Evolutionary conservation across 177 flowering plant genomes (phyloP), one percentile per base, ranked within the genome.

Genomic region (Vitis hybrid): DNA sequence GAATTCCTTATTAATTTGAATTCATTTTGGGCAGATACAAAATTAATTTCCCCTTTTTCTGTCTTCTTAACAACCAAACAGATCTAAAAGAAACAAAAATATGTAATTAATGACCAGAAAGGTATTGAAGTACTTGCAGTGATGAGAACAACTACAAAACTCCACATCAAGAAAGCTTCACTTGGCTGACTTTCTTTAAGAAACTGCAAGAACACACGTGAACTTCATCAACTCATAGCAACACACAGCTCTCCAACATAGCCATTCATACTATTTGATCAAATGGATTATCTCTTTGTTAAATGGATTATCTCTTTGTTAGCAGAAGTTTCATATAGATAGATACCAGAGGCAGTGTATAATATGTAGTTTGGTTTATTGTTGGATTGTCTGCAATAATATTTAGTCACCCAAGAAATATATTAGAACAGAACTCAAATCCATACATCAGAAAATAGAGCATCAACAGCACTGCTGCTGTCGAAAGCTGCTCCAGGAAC

Each of bases 161-260:
- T 74, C 82, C 77, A 79, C 79, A 79, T 79, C 71, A 79, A 68
- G 71, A 79, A 71, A 55, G 73, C 75, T 55, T 71, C 75, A 62
- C 35, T 67, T 3, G 80, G 80, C 58, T 73, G 80, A 55, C 61
- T 52, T 60, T 67, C 70, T 61, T 67, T 46, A 58, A 76, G 72
- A 58, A 69, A 72, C 82, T 79, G 77, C 74, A 73, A 61, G 4
- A 57, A 32, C 64, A 66, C 20, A 50, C 14, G 46, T 4, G 10
- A 27, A 10, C 35, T 49, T 64, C 53, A 64, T 51, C 11, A 64
- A 41, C 24, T 63, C 54, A 15, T 2, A 9, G 6, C 9, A n/a
- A 2, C 51, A 18, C 4, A 48, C 11, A 63, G 12, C 11, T 63
- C 1, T 11, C 55, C 18, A 32, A 35, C 15, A 49, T 2, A 4